Base-by-base conservation (phyloP, 768 basidiomycete genomes). In the Tylopilus balloui region DNA sequence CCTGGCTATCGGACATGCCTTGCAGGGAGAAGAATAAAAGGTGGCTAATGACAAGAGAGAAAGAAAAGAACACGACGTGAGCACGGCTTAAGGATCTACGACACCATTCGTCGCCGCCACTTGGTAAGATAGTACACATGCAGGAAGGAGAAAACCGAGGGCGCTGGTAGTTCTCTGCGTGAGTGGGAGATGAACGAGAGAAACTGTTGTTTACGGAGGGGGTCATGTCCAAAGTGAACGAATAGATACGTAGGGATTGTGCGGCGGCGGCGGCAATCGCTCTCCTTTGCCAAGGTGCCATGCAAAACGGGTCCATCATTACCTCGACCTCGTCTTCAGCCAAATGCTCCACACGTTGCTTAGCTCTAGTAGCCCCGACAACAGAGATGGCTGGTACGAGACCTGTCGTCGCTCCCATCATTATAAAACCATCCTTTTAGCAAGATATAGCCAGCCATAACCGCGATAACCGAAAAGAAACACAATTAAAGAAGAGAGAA, bases 201-300 rank as follows among this genome's bases (percentile, higher is more conserved):
- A 34, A 46, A 47, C 42, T 45, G 52, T 48, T 47, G 56, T 46
- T 59, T 48, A 50, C 39, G 49, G 50, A 50, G 57, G 44, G 48
- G 42, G 47, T 45, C 49, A 48, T 48, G 64, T 65, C 66, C 59
- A 44, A 52, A 57, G 56, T 44, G 61, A 66, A 56, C 52, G 47
- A 61, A 64, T 66, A 66, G 64, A 68, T 68, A 66, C 43, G 64
- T 65, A 60, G 53, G 56, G 54, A 52, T 58, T 48, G 56, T 64
- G 47, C 32, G 53, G 34, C 9, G 6, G 34, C 9, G 34, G 53
- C 52, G 48, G 50, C 32, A 48, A 51, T 63, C 41, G 50, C 49
- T 53, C 45, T 65, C 63, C 51, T 17, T 54, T 52, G 53, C 47
- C 52, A 44, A 52, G 38, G 52, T 54, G 54, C 60, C 51, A 53